A percentile compares a stretch with the other conserved stretches of the same genome.
These are phyloP conservation scores for Nidularia sp. DNA, from an alignment of 768 basidiomycete genomes.

Conservation along the genomic window DNA sequence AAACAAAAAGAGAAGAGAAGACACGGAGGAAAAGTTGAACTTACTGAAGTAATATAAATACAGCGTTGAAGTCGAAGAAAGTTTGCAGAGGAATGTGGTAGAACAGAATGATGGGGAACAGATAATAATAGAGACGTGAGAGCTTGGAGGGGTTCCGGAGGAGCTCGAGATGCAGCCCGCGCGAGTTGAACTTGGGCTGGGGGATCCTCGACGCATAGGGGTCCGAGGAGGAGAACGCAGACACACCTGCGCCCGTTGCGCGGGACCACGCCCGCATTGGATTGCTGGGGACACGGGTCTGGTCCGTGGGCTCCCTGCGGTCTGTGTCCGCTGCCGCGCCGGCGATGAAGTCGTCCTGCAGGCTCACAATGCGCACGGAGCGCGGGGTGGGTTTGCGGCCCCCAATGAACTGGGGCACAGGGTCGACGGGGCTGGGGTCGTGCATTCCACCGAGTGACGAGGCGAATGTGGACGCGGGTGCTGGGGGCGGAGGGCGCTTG, in stretches of 20 bases:
- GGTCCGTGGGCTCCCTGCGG: conserved; percentile 47
- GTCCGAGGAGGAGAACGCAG: conserved; percentile 34
- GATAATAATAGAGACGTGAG: conserved; percentile 58
- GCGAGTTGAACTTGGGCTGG: conserved; percentile 65
- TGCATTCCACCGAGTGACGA: conserved; percentile 41
- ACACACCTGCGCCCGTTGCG: conserved; percentile 40
- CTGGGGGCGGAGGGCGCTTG: conserved; percentile 69
- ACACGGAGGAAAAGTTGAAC: conserved; percentile 25
- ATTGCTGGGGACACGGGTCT: conserved; percentile 34
- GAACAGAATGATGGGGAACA: conserved; percentile 69
- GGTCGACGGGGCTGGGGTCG: conserved; percentile 24
- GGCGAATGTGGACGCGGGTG: conserved; percentile 67
- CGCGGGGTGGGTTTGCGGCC: conserved; percentile 80
- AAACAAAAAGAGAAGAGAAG: conserved; percentile 3
- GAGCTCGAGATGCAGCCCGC: conserved; percentile 64
- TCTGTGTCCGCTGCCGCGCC: conserved; percentile 27
- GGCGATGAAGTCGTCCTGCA: conserved; percentile 45
- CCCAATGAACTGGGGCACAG: conserved; percentile 29
- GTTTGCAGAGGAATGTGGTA: conserved; percentile 73
- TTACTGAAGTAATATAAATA: conserved; percentile 80
- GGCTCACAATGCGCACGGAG: conserved; percentile 76
- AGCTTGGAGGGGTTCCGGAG: conserved; percentile 56
- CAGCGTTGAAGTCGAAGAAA: conserved; percentile 87
- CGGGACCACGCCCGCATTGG: conserved; percentile 54
- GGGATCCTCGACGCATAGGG: conserved; percentile 27